Percentiles rank a stretch among this genome's conserved stretches.
Conservation (phyloP, 176 grass and related monocot species). For the Lolium perenne region DNA sequence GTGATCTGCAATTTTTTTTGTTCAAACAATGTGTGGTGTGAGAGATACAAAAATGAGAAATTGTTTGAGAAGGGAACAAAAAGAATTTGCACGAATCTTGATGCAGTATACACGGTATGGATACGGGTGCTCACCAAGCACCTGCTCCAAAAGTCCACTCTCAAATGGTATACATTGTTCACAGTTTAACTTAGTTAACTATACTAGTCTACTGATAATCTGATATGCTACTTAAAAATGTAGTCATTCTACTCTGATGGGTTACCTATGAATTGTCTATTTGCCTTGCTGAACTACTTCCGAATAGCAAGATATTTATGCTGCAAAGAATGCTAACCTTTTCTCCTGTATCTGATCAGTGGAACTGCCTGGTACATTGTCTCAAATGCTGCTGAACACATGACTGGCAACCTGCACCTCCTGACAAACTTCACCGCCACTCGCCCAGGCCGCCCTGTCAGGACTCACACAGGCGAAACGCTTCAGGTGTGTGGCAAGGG, state of each 20-base stretch:
- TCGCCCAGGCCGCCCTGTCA: background rate
- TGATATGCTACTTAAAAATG: background rate
- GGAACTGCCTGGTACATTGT: constrained; percentile 18
- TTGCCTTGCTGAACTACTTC: background rate
- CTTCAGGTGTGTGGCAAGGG: constrained; percentile 34
- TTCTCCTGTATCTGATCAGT: background rate
- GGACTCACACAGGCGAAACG: background rate
- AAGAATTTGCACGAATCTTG: too few species aligned
- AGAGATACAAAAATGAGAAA: too few species aligned
- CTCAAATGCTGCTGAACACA: constrained; percentile 33
- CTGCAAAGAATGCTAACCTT: background rate
- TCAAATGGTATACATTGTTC: background rate
- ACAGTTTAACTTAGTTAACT: background rate
- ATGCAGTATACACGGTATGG: too few species aligned
- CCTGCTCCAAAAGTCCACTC: too few species aligned
- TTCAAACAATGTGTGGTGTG: too few species aligned
- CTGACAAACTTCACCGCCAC: constrained; percentile 22
- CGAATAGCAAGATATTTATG: background rate
- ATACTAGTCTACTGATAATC: background rate
- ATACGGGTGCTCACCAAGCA: too few species aligned
- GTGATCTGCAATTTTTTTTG: too few species aligned
- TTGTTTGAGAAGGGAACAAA: too few species aligned
- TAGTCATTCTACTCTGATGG: background rate
- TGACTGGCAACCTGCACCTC: constrained; percentile 11
- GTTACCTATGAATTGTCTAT: background rate